A percentile compares a stretch with the other conserved stretches of the same genome.
phyloP scores from a whole-genome alignment of 345 rosid genomes.

The Luvunga scandens region DNA sequence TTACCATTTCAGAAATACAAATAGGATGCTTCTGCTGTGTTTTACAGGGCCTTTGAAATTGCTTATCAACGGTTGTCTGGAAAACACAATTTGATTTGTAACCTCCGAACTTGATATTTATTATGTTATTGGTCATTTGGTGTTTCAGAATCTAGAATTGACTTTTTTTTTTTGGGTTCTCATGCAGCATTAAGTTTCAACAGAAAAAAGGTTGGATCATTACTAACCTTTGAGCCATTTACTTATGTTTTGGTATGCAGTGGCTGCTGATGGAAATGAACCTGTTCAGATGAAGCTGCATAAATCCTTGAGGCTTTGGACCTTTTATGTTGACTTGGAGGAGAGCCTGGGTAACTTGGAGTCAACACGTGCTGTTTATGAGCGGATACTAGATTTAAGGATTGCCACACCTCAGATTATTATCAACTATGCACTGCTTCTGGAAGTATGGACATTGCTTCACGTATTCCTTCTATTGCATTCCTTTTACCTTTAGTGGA shows the following conservation, averaged over 20 bases:
- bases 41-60: not conserved
- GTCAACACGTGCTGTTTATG: conserved; percentile 89
- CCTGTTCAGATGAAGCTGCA: conserved; percentile 96
- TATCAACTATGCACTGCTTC: conserved; percentile 74
- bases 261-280: conserved; percentile 90
- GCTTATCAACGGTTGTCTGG: not conserved
- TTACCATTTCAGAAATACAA: not conserved
- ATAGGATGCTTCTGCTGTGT: not conserved
- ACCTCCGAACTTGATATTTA: not conserved
- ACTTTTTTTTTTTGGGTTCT: not conserved
- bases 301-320: conserved; percentile 87
- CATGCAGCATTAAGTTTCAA: not conserved
- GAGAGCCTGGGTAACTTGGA: conserved; percentile 91
- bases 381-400: conserved; percentile 85
- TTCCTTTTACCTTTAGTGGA: not conserved
- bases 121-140: not conserved
- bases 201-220: conserved; percentile 1
- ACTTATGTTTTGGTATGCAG: conserved; percentile 34
- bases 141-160: not conserved
- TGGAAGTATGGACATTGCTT: conserved; percentile 48
- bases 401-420: conserved; percentile 98
- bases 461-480: not conserved
- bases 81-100: not conserved
- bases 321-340: conserved; percentile 90
- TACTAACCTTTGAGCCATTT: not conserved